These are phyloP conservation scores for Xylaria sp. DNA, from an alignment of 2,329 filamentous ascomycete genomes.

Conservation along the genomic window DNA sequence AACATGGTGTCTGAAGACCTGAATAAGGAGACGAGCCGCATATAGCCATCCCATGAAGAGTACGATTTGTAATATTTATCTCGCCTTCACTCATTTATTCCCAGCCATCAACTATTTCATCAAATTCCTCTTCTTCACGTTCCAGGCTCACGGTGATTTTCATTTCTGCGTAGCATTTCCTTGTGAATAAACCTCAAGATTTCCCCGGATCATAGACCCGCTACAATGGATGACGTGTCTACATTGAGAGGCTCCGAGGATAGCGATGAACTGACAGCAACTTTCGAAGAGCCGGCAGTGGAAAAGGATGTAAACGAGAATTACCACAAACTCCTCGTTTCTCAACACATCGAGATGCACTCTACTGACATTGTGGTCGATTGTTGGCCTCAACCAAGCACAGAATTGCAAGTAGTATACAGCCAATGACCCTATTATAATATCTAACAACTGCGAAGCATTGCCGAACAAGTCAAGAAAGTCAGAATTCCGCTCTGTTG, in stretches of 20 bases:
- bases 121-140: no score
- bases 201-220: neutral
- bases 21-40: neutral
- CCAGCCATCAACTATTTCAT: neutral
- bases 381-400: neutral
- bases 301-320: neutral
- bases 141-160: neutral
- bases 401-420: neutral
- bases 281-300: neutral
- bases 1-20: neutral
- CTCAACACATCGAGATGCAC: neutral
- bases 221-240: slow-evolving; percentile 1
- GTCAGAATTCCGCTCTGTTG: neutral
- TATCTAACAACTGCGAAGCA: neutral
- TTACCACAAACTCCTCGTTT: neutral
- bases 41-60: neutral
- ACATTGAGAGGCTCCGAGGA: neutral
- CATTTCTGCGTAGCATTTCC: neutral
- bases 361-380: neutral
- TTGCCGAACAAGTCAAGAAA: neutral
- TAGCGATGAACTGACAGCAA: neutral
- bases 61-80: neutral
- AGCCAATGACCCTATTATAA: neutral
- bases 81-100: neutral
- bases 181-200: neutral